Evolutionary conservation across 345 rosid species (phyloP).

Genomic region (Bruguiera gymnorhiza): DNA sequence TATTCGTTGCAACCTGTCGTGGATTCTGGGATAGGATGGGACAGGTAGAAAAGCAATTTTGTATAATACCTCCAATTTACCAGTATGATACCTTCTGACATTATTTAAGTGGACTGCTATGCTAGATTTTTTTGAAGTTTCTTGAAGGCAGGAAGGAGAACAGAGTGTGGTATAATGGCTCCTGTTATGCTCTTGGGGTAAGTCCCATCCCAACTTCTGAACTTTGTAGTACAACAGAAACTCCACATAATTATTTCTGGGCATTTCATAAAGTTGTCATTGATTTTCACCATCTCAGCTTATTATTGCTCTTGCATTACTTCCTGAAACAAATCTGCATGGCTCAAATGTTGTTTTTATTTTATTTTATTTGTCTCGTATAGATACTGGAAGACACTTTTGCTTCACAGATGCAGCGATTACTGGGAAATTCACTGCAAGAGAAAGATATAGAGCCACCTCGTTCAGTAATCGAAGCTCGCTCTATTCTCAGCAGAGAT

Average conservation of each 20-base stretch:
- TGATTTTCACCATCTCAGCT: too few species aligned
- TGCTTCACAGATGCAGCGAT: slow-evolving; percentile 92
- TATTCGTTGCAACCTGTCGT: slow-evolving; percentile 79
- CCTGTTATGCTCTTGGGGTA: slow-evolving; percentile 91
- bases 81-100: not conserved
- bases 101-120: not conserved
- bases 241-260: too few species aligned
- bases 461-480: slow-evolving; percentile 87
- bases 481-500: slow-evolving; percentile 92
- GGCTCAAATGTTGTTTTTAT: not conserved
- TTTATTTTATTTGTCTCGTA: not conserved
- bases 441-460: slow-evolving; percentile 91
- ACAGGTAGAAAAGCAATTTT: slow-evolving; percentile 43
- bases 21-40: slow-evolving; percentile 98
- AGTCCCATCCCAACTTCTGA: slow-evolving; percentile 17
- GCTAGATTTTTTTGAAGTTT: slow-evolving; percentile 76
- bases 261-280: too few species aligned
- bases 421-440: slow-evolving; percentile 78
- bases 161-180: slow-evolving; percentile 84
- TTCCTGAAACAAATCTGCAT: not conserved
- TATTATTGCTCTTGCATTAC: not conserved
- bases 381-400: slow-evolving; percentile 89
- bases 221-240: not conserved
- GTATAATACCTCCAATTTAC: not conserved
- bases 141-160: slow-evolving; percentile 96